These are phyloP conservation scores for Xylaria castorea DNA, from an alignment of 495 filamentous ascomycete species.

Conservation along the genomic window DNA sequence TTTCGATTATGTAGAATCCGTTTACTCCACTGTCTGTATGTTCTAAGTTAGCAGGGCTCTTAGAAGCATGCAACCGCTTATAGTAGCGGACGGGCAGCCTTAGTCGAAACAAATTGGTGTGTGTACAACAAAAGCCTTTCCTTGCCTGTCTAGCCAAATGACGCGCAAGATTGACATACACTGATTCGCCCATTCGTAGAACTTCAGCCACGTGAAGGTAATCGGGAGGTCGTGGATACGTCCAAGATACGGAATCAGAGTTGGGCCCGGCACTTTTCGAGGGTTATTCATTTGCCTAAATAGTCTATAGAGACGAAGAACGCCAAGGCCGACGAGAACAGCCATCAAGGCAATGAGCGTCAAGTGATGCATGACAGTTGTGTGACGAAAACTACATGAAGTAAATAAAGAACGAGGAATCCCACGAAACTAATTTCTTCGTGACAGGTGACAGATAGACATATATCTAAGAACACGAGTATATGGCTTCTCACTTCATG, in stretches of 20 bases:
- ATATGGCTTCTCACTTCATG: not conserved
- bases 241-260: constrained; percentile 49
- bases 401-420: not conserved
- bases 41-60: not conserved
- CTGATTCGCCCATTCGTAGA: constrained; percentile 58
- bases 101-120: not conserved
- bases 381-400: not conserved
- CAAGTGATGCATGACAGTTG: constrained; percentile 19
- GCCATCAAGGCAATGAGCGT: constrained; percentile 35
- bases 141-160: not conserved
- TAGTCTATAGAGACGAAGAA: constrained; percentile 39
- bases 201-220: constrained; percentile 57
- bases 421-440: not conserved
- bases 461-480: not conserved
- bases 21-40: constrained; percentile 43
- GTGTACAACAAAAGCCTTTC: not conserved
- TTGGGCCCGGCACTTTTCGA: constrained; percentile 45
- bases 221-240: constrained; percentile 56
- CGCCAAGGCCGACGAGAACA: constrained; percentile 33
- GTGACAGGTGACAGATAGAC: not conserved
- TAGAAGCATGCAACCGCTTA: not conserved
- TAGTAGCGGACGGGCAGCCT: not conserved
- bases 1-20: constrained; percentile 54
- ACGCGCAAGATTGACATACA: constrained; percentile 23
- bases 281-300: constrained; percentile 46